A percentile compares a stretch with the other conserved stretches of the same genome.
Evolutionary conservation across 148 eudicot species (phyloP).

Genomic region (Chenopodium album): DNA sequence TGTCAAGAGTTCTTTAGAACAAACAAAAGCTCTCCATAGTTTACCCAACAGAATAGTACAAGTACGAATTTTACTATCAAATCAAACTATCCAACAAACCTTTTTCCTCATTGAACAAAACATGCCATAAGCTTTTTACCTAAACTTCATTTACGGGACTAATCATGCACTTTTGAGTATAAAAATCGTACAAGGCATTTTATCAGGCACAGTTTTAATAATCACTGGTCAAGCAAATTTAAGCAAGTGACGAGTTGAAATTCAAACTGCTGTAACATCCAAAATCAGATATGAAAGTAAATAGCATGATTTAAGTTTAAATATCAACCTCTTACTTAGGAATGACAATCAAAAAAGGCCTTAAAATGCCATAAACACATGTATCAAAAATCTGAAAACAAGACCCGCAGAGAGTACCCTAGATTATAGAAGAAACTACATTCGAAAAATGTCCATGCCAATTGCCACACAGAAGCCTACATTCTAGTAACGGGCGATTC

Average conservation of each 20-base stretch:
- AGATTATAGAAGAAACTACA: neutral
- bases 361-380: constrained; percentile 11
- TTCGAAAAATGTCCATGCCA: neutral
- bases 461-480: neutral
- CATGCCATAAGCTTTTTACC: too few species aligned
- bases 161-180: too few species aligned
- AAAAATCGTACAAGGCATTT: too few species aligned
- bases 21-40: too few species aligned
- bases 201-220: too few species aligned
- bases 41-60: too few species aligned
- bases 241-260: neutral
- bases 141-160: too few species aligned
- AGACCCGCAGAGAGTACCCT: neutral
- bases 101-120: too few species aligned
- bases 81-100: too few species aligned
- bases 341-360: constrained; percentile 6
- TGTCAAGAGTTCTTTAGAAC: too few species aligned
- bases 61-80: too few species aligned
- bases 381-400: constrained; percentile 20
- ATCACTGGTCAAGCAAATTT: neutral
- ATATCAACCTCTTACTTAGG: neutral
- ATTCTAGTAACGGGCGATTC: constrained; percentile 52
- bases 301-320: neutral
- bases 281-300: neutral
- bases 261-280: neutral